Base-by-base conservation (phyloP, 192 early-diverging fungal species). In the Rhizoclosmatium sp. region DNA sequence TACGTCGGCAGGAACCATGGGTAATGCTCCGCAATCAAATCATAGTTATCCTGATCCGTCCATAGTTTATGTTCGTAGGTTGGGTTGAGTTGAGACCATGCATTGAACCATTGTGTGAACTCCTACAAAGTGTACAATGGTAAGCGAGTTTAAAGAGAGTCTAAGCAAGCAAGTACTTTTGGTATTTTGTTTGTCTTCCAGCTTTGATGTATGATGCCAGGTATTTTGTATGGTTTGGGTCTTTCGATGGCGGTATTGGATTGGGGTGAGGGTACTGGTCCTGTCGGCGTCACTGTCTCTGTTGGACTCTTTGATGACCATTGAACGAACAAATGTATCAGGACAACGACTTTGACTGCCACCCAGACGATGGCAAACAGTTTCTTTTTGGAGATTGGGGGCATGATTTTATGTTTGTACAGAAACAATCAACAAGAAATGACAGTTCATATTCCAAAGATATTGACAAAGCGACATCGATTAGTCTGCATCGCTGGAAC, bases 1-100 rank as follows among this genome's bases (percentile, higher is more conserved):
- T 79, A 85, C n/a, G 82, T 81, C 2, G 23, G 10, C 21, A 85
- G 69, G 51, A 83, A 85, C 82, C 82, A 85, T 19, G 82, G 71
- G 47, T 77, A 84, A 19, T 84, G 60, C 56, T 56, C 39, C 0
- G 23, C 59, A 67, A 83, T 65, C 19, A 85, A 76, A 41, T 40
- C n/a, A 2, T 61, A 70, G 65, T 81, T 84, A 19, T 47, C 65
- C 3, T 65, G 61, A 64, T 85, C 84, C 0, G 69, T 84, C 84
- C 84, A 85, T 5, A 85, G 72, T 40, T 47, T 59, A 46, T 75
- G 45, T n/a, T 44, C 48, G 59, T 62, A 75, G 56, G 40, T 10
- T 19, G 72, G 72, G 39, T 75, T 75, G 7, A 44, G 39, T 9
- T 5, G 5, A 9, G 16, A 9, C 69, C 69, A 71, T 12, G 49